Conservation (phyloP, 2,329 filamentous ascomycete genomes). For the Xylaria sp. region DNA sequence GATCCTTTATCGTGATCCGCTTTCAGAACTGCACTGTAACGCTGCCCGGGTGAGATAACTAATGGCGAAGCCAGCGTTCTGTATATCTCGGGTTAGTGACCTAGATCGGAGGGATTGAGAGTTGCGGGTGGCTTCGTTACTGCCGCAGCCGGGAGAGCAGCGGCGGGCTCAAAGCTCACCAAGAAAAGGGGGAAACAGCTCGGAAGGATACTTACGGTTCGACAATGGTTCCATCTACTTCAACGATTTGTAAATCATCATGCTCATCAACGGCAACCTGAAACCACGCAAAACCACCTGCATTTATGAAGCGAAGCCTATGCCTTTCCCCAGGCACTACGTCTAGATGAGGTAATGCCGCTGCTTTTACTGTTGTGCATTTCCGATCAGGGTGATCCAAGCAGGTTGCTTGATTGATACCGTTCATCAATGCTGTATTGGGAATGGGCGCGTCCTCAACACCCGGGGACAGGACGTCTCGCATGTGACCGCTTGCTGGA, state of each 20-base stretch:
- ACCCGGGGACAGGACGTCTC: slow-evolving; percentile 47
- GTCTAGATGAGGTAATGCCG: slow-evolving; percentile 49
- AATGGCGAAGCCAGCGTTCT: slow-evolving; percentile 60
- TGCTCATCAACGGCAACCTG: slow-evolving; percentile 75
- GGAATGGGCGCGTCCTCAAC: slow-evolving; percentile 51
- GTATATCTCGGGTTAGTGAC: background rate
- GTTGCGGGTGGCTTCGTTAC: background rate
- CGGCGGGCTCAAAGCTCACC: background rate
- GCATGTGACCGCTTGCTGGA: slow-evolving; percentile 46
- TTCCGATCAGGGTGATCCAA: slow-evolving; percentile 44
- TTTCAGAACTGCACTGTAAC: slow-evolving; percentile 70
- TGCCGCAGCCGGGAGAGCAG: background rate
- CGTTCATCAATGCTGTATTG: slow-evolving; percentile 54
- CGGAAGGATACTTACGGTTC: slow-evolving; percentile 48
- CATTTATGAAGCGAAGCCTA: slow-evolving; percentile 71
- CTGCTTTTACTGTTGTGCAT: slow-evolving; percentile 50
- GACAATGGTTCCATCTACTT: slow-evolving; percentile 73
- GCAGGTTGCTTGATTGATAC: slow-evolving; percentile 49
- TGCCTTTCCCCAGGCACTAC: slow-evolving; percentile 63
- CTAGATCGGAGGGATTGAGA: background rate
- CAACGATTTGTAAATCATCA: slow-evolving; percentile 58
- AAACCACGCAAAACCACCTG: slow-evolving; percentile 73
- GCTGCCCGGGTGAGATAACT: slow-evolving; percentile 72
- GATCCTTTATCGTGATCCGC: slow-evolving; percentile 60
- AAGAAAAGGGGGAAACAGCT: background rate